Percentiles rank a stretch among this genome's conserved stretches.
phyloP scores from a whole-genome alignment of 1,284 basidiomycete genomes.

The Flammula alnicola region DNA sequence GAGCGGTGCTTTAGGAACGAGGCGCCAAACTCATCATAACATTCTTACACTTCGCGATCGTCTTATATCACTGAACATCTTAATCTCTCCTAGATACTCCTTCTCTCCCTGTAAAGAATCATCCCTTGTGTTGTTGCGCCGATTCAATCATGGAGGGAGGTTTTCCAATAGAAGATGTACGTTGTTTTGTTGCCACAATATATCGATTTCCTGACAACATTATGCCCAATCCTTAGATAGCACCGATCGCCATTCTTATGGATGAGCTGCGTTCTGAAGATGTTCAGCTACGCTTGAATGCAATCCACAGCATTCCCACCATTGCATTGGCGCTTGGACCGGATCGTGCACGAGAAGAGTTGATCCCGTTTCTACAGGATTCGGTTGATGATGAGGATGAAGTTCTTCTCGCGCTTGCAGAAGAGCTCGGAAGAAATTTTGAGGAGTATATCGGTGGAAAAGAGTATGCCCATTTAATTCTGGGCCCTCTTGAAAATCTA shows the following conservation, averaged over 20 bases:
- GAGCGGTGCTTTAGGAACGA: slow-evolving; percentile 5
- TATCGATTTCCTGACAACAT: slow-evolving; percentile 23
- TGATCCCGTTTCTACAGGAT: slow-evolving; percentile 97
- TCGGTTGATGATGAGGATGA: slow-evolving; percentile 99
- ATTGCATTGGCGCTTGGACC: slow-evolving; percentile 97
- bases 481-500: slow-evolving; percentile 95
- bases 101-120: slow-evolving; percentile 5
- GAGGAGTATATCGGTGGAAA: slow-evolving; percentile 96
- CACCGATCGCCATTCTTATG: slow-evolving; percentile 88
- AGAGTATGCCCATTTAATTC: slow-evolving; percentile 86
- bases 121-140: background rate
- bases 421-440: slow-evolving; percentile 91
- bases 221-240: slow-evolving; percentile 56
- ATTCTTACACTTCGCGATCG: slow-evolving; percentile 20
- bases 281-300: slow-evolving; percentile 92
- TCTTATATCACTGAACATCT: slow-evolving; percentile 9
- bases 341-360: slow-evolving; percentile 93
- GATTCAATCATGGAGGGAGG: slow-evolving; percentile 61
- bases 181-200: slow-evolving; percentile 24
- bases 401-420: slow-evolving; percentile 94
- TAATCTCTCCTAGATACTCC: slow-evolving; percentile 13
- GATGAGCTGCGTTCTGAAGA: slow-evolving; percentile 97
- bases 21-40: slow-evolving; percentile 24
- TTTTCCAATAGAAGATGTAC: slow-evolving; percentile 58
- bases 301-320: slow-evolving; percentile 97